Base-by-base conservation (phyloP, 1,284 basidiomycete species). In the Chondrostereum purpureum region DNA sequence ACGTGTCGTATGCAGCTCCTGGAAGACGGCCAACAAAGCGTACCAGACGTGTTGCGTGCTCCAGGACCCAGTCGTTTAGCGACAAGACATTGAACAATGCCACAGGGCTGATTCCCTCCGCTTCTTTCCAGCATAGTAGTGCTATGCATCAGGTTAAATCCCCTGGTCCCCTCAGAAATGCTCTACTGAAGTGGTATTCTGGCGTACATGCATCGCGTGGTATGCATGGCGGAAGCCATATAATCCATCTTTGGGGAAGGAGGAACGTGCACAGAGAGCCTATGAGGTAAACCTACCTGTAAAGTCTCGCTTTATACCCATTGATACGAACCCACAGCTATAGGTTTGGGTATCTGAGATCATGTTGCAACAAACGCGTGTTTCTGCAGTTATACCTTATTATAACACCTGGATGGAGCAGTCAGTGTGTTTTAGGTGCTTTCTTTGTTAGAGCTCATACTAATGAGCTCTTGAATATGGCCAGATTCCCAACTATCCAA, bases 361-460 rank as follows among this genome's bases (percentile, higher is more conserved):
- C 52, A 98, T 98, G 95, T 75, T 97, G 4, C 95, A 99, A 61
- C 95, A 99, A 63, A 98, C 95, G 0, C 92, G 93, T 59, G 87
- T 90, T 18, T 76, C 70, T 2, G 95, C 92, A 0, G 92, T 94
- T 11, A 92, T 93, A 52, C 87, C 86, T 0, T 96, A 93, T 63
- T 95, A 89, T 64, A 82, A 80, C 39, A 74, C 73, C 33, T 94
- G 92, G 91, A 88, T 93, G 72, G 68, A 71, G 53, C 83, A 73
- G 85, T 88, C 53, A 47, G 74, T 67, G 20, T 42, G 47, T 48
- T 47, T 47, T 45, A 42, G 39, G 43, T 41, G 36, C 18, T 39
- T 8, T 19, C 17, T n/a, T 8, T n/a, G 27, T 8, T 31, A 8
- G n/a, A 31, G 27, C 27, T 31, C 27, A 8, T 8, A 31, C 27